Evolutionary conservation across 345 rosid genomes (phyloP).

Genomic region (Eucalyptus tenuipes): DNA sequence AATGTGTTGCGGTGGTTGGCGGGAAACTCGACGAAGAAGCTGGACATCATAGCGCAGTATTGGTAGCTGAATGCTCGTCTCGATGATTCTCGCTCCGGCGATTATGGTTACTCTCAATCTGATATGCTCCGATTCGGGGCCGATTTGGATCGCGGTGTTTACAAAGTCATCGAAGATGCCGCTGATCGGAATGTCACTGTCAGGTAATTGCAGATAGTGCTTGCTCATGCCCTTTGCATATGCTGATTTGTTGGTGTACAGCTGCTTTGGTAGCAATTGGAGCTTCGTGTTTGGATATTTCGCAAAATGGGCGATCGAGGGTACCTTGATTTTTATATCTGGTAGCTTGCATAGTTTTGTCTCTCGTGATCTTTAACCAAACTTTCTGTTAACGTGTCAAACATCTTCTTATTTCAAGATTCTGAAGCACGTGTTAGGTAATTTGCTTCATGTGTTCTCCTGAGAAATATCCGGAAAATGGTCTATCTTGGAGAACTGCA

Average conservation of each 20-base stretch:
- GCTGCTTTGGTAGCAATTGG: not conserved
- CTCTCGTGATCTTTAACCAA: not conserved
- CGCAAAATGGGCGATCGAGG: not conserved
- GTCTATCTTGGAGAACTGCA: not conserved
- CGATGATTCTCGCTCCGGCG: conserved; percentile 55
- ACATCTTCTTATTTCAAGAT: too few species aligned
- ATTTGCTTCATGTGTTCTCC: too few species aligned
- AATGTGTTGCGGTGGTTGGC: conserved; percentile 79
- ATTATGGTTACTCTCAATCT: conserved; percentile 51
- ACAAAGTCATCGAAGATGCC: conserved; percentile 45
- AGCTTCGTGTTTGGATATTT: rapidly evolving
- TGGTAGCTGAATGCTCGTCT: conserved; percentile 66
- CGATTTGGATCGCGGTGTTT: conserved; percentile 40
- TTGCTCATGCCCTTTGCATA: not conserved
- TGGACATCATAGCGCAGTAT: conserved; percentile 74
- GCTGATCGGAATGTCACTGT: conserved; percentile 50
- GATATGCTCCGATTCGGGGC: conserved; percentile 49
- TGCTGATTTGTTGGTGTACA: not conserved
- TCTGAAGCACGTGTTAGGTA: rapidly evolving
- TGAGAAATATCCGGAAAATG: too few species aligned
- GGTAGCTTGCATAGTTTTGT: not conserved
- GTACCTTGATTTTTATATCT: not conserved
- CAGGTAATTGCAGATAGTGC: conserved; percentile 12
- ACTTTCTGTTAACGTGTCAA: not conserved
- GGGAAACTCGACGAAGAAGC: conserved; percentile 38